Evolutionary conservation across 2,329 filamentous ascomycete genomes (phyloP), one percentile per base, ranked within the genome.

Genomic region (Hypoxylon sp.): DNA sequence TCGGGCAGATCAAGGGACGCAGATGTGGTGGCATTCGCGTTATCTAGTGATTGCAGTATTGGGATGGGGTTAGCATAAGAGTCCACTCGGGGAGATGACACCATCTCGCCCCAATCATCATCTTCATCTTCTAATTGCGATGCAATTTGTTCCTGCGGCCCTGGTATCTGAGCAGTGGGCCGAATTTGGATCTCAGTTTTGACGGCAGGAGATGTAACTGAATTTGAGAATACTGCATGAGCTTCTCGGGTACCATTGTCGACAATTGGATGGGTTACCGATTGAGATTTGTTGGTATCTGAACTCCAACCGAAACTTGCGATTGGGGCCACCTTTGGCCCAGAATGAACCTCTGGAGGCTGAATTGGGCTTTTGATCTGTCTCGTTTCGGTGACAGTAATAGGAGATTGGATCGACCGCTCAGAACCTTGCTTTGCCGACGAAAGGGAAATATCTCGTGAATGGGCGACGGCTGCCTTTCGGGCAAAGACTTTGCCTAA

Each of bases 71-170:
- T 21, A 9, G 41, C 42, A 5, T 43, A 45, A n/a, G 38, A 25
- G 21, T 43, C 60, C 27, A 58, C 34, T 8, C 35, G 46, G 29
- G 72, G 74, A 3, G 75, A 77, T 5, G 71, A 72, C 1, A 84
- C 72, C 81, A 84, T 84, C 53, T 84, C 81, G 2, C 81, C 81
- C 81, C 81, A 84, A 26, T 84, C 81, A 32, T 82, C 80, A 2
- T 82, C 79, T 4, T 81, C 77, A 0, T 76, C 71, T 4, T 72
- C 69, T 0, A 66, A 65, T 0, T 62, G 30, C 6, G 17, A 11
- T 26, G 45, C 31, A 16, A n/a, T 36, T 11, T 38, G 36, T 12
- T n/a, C 42, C 27, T 12, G 16, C 8, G 46, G 47, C n/a, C 15
- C 6, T 2, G 42, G 44, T 9, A 19, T 15, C 35, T 35, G 48